phyloP scores from a whole-genome alignment of 352 stramenopile genomes.

The Plasmopara halstedii region DNA sequence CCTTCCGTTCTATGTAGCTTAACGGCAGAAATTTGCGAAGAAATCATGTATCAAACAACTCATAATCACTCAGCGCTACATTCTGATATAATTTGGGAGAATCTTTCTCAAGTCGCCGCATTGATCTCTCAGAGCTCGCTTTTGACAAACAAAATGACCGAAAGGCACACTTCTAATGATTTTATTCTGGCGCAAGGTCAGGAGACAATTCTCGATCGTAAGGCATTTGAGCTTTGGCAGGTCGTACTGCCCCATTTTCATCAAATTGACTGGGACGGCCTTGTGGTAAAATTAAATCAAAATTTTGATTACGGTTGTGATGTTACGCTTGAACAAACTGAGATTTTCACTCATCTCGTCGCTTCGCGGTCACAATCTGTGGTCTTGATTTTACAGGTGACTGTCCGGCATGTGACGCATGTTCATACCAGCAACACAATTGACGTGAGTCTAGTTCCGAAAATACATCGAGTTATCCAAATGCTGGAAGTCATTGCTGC shows the following conservation, averaged over 20 bases:
- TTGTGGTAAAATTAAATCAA: constrained; percentile 35
- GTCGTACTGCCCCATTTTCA: constrained; percentile 44
- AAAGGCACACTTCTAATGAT: constrained; percentile 12
- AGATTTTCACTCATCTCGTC: constrained; percentile 54
- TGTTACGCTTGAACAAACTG: constrained; percentile 40
- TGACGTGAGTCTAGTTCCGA: constrained; percentile 13
- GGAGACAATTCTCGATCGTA: constrained; percentile 29
- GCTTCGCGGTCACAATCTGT: constrained; percentile 24
- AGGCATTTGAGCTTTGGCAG: constrained; percentile 58
- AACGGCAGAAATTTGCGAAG: constrained; percentile 33
- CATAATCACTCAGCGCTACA: constrained; percentile 17
- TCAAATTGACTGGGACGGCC: constrained; percentile 50
- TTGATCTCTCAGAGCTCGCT: constrained; percentile 36
- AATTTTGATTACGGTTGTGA: constrained; percentile 44
- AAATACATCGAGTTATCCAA: constrained; percentile 25
- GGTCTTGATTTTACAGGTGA: constrained; percentile 37
- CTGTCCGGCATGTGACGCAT: constrained; percentile 23
- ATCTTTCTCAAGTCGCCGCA: constrained; percentile 65
- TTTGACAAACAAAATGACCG: constrained; percentile 19
- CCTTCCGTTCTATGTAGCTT: constrained; percentile 40
- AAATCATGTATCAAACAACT: constrained; percentile 22
- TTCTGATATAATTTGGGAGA: constrained; percentile 56
- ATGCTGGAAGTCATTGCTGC: constrained; percentile 23
- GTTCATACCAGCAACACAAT: constrained; percentile 25
- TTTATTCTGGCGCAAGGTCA: constrained; percentile 30